These are phyloP conservation scores for Podila minutissima DNA, from an alignment of 192 early-diverging fungal species.

Conservation along the genomic window DNA sequence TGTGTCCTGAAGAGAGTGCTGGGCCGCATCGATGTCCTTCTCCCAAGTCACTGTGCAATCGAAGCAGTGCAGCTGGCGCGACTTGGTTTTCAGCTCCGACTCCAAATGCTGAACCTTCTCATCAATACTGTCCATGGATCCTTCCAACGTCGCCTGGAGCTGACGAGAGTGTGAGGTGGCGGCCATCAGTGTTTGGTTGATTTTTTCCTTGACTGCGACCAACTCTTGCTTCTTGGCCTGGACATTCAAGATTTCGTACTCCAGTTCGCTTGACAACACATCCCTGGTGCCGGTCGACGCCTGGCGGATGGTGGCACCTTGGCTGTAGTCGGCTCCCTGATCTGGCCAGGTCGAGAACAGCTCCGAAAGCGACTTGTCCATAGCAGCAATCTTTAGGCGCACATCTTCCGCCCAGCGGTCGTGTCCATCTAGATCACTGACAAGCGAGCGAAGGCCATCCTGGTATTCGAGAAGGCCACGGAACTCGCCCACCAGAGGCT, in stretches of 20 bases:
- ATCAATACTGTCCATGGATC: conserved; percentile 16
- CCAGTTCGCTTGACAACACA: conserved; percentile 6
- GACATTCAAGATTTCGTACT: not conserved
- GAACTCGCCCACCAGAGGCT: conserved; percentile 23
- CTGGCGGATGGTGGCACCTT: not conserved
- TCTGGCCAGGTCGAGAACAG: conserved; percentile 12
- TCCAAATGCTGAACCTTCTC: conserved; percentile 17
- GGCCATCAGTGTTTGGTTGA: not conserved
- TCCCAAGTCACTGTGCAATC: conserved; percentile 31
- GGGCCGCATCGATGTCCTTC: conserved; percentile 8
- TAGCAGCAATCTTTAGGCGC: not conserved
- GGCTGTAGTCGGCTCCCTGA: not conserved
- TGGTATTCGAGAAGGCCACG: conserved; percentile 26
- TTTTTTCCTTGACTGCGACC: conserved; percentile 2
- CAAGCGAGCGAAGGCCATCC: conserved; percentile 18
- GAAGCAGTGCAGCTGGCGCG: conserved; percentile 19
- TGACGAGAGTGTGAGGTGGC: conserved; percentile 29
- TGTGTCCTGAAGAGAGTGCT: conserved; percentile 13
- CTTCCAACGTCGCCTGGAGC: conserved; percentile 15
- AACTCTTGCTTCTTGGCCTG: conserved; percentile 23
- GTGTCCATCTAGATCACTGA: conserved; percentile 6
- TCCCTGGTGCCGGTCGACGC: not conserved
- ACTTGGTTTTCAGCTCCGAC: conserved; percentile 6
- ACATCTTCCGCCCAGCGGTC: conserved; percentile 2
- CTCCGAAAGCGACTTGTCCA: conserved; percentile 10